Evolutionary conservation across 2,329 filamentous ascomycete genomes (phyloP), one percentile per base, ranked within the genome.

Genomic region (Dothidotthia symphoricarpi): DNA sequence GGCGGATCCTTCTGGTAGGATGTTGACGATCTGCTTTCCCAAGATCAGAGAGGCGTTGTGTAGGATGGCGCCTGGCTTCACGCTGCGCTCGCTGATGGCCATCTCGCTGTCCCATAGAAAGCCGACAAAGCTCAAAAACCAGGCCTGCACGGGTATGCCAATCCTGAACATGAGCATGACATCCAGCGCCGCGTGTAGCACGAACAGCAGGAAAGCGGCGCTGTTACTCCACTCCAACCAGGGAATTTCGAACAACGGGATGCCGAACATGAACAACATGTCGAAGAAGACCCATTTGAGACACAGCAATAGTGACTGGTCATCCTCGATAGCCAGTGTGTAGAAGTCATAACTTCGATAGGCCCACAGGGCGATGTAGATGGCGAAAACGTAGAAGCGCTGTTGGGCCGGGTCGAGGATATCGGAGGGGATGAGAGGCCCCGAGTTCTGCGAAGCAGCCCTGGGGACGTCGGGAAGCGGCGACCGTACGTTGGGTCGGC

Each of bases 21-120:
- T 95, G 63, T 98, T 93, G 68, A 98, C 91, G 55, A 96, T 95
- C 70, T 97, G 90, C 66, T 89, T 93, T 60, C 93, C 93, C 70
- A 95, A 78, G 49, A 98, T 97, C 59, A 97, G 77, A 15, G 90
- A 95, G 22, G 88, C 80, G 64, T 97, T 96, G 64, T 96, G 88
- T 45, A 95, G 74, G 48, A 98, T 90, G 46, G 80, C 83, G 17
- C 85, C 86, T 12, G 90, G 82, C 62, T 95, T 95, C 63, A 98
- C 91, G 59, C 83, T 88, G 51, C 86, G 83, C 66, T 96, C 94
- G n/a, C 88, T 93, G 51, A 98, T 85, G 34, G 91, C 88, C 44
- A 95, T 71, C 69, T 98, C 93, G 58, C 88, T 85, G 64, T 97
- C 90, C 71, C 93, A 97, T 34, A 96, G 77, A 47, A 94, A 74